Percentiles rank a stretch among this genome's conserved stretches.
Evolutionary conservation across 352 stramenopile genomes (phyloP).

Genomic region (Phytophthora sp.): DNA sequence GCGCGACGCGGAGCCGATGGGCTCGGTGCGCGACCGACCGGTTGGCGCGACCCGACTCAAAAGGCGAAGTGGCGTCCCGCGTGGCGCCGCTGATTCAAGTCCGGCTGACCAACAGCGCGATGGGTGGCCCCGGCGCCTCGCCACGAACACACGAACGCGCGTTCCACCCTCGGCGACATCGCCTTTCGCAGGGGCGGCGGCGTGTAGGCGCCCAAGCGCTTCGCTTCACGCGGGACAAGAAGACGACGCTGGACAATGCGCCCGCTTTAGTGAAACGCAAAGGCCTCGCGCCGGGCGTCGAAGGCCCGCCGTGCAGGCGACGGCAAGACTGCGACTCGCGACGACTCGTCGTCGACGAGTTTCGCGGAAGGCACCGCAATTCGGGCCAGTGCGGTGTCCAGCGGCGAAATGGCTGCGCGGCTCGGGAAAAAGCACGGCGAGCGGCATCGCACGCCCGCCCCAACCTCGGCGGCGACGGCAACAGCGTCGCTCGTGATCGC

Average conservation of each 20-base stretch:
- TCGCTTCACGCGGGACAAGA: neutral
- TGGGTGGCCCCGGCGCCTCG: slow-evolving; percentile 16
- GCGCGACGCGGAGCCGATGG: neutral
- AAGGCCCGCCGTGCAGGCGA: neutral
- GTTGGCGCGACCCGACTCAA: slow-evolving; percentile 1
- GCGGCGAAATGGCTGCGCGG: slow-evolving; percentile 1
- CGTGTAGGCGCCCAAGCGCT: slow-evolving; percentile 14
- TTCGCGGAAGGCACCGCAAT: neutral
- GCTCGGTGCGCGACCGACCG: neutral
- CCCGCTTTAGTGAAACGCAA: neutral
- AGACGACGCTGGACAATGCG: neutral
- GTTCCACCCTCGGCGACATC: neutral
- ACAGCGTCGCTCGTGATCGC: neutral
- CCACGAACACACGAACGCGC: slow-evolving; percentile 1
- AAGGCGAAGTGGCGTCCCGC: slow-evolving; percentile 12
- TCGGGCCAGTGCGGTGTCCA: slow-evolving; percentile 1
- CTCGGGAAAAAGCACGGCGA: slow-evolving; percentile 5
- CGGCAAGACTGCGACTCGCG: neutral
- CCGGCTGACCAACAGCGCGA: slow-evolving; percentile 22
- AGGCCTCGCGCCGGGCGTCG: neutral
- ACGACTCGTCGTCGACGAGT: too few species aligned
- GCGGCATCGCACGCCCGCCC: neutral
- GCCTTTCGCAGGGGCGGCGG: neutral
- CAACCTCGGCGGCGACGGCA: neutral
- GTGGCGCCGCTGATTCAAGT: slow-evolving; percentile 8